Evolutionary conservation across 2,329 filamentous ascomycete genomes (phyloP), one percentile per base, ranked within the genome.

Genomic region (Xylaria hypoxylon): DNA sequence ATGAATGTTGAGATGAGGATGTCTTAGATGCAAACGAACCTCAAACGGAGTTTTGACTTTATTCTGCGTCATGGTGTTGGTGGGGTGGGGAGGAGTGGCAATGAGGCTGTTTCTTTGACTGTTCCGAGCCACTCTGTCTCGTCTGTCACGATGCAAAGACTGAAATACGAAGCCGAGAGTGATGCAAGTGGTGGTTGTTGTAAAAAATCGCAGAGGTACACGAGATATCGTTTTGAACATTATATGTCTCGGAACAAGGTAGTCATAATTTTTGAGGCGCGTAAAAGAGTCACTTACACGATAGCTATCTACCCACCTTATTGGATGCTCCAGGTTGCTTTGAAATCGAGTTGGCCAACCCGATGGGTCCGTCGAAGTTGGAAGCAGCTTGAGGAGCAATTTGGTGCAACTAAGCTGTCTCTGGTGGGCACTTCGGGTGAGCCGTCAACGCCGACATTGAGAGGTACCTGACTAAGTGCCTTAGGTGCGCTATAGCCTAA

Each of bases 21-120:
- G 47, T n/a, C 42, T 44, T 15, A 24, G 38, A 31, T 15, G 19
- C 40, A 40, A 48, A 78, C 76, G 60, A 67, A 78, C 76, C 76
- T 78, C 74, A 58, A 78, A 78, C 58, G 76, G 76, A 56, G 74
- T 75, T 71, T 77, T 77, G 70, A 75, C 67, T 71, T 75, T 72
- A 55, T 70, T 75, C 63, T 74, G 71, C 51, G 74, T 68, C 76
- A 77, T 77, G 33, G 69, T 75, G 67, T 68, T 51, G 66, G 45
- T 38, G 55, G 56, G 60, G 52, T 60, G 53, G 59, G 47, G 48
- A 45, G 35, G 48, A 42, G 35, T 64, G 19, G 44, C 42, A 47
- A 28, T 45, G 26, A 40, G 59, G 53, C 57, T 53, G 59, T 62
- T 57, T 33, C n/a, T 60, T n/a, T 68, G 70, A 22, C 15, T 31